A percentile compares a stretch with the other conserved stretches of the same genome.
Evolutionary conservation across 768 basidiomycete genomes (phyloP).

Genomic region (Calocybe indica): DNA sequence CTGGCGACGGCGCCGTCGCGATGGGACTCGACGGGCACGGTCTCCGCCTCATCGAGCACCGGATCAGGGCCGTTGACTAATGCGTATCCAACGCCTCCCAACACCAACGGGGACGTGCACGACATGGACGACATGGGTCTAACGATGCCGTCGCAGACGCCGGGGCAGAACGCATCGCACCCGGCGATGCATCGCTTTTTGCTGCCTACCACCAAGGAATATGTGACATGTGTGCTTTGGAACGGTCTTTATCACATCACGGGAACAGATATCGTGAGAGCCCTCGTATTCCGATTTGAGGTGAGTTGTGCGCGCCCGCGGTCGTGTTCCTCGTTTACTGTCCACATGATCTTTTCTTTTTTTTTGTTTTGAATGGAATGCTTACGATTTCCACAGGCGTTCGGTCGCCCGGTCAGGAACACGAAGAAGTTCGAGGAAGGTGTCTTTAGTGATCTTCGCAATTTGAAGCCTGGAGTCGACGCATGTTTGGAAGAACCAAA

Average conservation of each 20-base stretch:
- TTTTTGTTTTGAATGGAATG: slow-evolving; percentile 7
- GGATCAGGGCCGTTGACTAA: not conserved
- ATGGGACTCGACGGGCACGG: slow-evolving; percentile 45
- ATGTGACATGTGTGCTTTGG: slow-evolving; percentile 91
- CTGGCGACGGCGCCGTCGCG: slow-evolving; percentile 78
- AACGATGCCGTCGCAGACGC: slow-evolving; percentile 11
- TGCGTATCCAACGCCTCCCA: no score
- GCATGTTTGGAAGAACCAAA: slow-evolving; percentile 96
- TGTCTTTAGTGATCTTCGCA: slow-evolving; percentile 88
- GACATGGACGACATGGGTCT: slow-evolving; percentile 6
- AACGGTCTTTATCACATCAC: slow-evolving; percentile 90
- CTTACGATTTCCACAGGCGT: slow-evolving; percentile 38
- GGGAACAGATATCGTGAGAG: slow-evolving; percentile 94
- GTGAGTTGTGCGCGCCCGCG: slow-evolving; percentile 27
- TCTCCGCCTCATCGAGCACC: slow-evolving; percentile 12
- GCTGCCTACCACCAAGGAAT: slow-evolving; percentile 74
- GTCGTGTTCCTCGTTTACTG: not conserved
- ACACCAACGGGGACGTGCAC: slow-evolving; percentile 5
- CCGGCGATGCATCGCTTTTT: slow-evolving; percentile 82
- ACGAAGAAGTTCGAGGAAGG: slow-evolving; percentile 99
- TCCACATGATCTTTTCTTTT: slow-evolving; percentile 4
- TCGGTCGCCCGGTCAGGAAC: slow-evolving; percentile 84
- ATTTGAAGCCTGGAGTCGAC: slow-evolving; percentile 90
- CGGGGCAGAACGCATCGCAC: slow-evolving; percentile 50
- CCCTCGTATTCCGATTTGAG: slow-evolving; percentile 91